Conservation (phyloP, 1,139 yeast species). For the Yamadazyma mexicana region DNA sequence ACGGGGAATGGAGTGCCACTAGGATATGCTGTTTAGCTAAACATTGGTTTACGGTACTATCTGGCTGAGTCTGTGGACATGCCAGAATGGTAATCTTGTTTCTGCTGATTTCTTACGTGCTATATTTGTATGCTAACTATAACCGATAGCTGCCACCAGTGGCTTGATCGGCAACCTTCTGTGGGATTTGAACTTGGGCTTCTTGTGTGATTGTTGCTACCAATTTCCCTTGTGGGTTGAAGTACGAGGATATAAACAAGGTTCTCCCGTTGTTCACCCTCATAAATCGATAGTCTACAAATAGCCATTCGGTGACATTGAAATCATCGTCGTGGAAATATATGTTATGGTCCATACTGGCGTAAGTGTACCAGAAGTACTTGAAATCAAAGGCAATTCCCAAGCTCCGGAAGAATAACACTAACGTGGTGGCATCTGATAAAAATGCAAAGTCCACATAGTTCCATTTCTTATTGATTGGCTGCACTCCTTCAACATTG, state of each 20-base stretch:
- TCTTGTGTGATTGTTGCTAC: conserved; percentile 34
- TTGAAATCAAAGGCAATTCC: conserved; percentile 26
- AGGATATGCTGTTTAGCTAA: too few relatives aligned
- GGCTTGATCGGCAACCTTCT: conserved; percentile 25
- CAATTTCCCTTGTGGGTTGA: conserved; percentile 28
- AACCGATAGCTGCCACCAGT: conserved; percentile 16
- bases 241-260: conserved; percentile 30
- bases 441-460: conserved; percentile 26
- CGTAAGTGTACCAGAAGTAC: conserved; percentile 31
- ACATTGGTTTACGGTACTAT: neutral
- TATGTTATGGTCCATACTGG: conserved; percentile 43
- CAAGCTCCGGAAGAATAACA: conserved; percentile 27
- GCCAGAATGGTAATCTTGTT: too few relatives aligned
- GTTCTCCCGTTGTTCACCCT: conserved; percentile 40
- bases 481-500: conserved; percentile 32
- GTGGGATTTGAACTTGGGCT: conserved; percentile 31
- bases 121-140: too few relatives aligned
- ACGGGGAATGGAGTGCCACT: conserved; percentile 54
- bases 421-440: conserved; percentile 36
- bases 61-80: neutral
- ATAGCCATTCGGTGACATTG: conserved; percentile 40
- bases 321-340: conserved; percentile 30
- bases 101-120: too few relatives aligned
- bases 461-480: conserved; percentile 20
- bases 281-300: conserved; percentile 35